Conservation (phyloP, 164 flowering plant genomes). For the Cinnamomum micranthum region DNA sequence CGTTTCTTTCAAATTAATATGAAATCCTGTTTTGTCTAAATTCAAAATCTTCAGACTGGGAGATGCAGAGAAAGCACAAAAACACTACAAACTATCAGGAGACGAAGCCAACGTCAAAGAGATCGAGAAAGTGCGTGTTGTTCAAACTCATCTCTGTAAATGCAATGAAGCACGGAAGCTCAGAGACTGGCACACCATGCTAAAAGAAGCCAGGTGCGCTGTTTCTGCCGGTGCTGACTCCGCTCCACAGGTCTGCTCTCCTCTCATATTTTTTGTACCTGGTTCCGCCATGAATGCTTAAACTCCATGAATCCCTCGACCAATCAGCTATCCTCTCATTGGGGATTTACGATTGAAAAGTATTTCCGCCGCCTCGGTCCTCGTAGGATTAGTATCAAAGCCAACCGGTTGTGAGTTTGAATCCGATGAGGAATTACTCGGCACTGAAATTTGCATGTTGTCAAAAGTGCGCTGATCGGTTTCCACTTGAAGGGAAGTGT, state of each 20-base stretch:
- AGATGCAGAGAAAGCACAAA: conserved; percentile 60
- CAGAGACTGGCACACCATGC: conserved; percentile 50
- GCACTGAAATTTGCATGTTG: too few species aligned
- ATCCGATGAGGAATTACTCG: too few species aligned
- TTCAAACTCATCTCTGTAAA: conserved; percentile 34
- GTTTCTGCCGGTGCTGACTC: conserved; percentile 72
- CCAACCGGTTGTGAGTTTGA: too few species aligned
- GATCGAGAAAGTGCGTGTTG: conserved; percentile 36
- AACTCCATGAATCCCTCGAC: too few species aligned
- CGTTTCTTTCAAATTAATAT: background rate
- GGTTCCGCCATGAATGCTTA: too few species aligned
- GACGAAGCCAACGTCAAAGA: conserved; percentile 27
- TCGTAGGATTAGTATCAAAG: too few species aligned
- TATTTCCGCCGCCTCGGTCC: too few species aligned
- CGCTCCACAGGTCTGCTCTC: conserved; percentile 53
- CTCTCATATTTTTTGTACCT: background rate
- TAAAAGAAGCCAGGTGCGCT: conserved; percentile 45
- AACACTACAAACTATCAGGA: conserved; percentile 54
- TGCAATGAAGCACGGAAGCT: conserved; percentile 48
- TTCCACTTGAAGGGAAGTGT: too few species aligned
- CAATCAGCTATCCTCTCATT: too few species aligned
- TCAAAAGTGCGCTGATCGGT: too few species aligned
- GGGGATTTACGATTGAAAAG: too few species aligned
- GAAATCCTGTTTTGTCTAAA: background rate
- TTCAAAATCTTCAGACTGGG: conserved; percentile 49